Percentiles rank a stretch among this genome's conserved stretches.
Evolutionary conservation across 1,284 basidiomycete species (phyloP).

Genomic region (Ganoderma meredithae): DNA sequence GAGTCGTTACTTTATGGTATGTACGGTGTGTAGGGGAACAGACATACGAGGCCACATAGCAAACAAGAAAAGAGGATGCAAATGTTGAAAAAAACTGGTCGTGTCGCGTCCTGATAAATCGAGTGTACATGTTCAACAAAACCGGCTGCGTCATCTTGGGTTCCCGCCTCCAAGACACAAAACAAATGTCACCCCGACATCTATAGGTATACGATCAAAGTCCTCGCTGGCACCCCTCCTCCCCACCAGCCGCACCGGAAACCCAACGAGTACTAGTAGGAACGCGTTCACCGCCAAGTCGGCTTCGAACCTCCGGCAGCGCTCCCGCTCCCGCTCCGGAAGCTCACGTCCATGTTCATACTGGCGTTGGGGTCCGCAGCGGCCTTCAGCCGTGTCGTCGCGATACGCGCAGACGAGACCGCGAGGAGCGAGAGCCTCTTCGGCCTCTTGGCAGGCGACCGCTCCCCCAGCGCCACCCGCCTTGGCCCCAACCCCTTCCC

Average conservation of each 20-base stretch:
- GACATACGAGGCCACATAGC: conserved; percentile 18
- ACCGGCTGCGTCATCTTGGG: conserved; percentile 16
- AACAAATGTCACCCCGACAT: conserved; percentile 1
- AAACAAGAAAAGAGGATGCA: conserved; percentile 28
- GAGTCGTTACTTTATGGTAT: conserved; percentile 3
- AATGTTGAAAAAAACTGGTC: conserved; percentile 18
- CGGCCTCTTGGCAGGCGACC: conserved; percentile 66
- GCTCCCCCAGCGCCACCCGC: conserved; percentile 38
- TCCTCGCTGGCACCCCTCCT: not conserved
- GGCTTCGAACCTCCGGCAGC: conserved; percentile 29
- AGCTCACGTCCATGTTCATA: conserved; percentile 58
- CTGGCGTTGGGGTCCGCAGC: conserved; percentile 55
- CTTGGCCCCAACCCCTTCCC: conserved; percentile 39
- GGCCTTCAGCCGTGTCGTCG: conserved; percentile 36
- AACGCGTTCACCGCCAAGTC: conserved; percentile 28
- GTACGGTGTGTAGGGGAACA: not conserved
- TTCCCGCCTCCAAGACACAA: conserved; percentile 25
- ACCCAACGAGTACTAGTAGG: too few relatives aligned
- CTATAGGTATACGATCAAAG: conserved; percentile 2
- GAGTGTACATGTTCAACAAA: conserved; percentile 23
- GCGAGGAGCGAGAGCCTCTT: conserved; percentile 66
- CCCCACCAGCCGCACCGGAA: not conserved
- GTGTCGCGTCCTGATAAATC: conserved; percentile 35
- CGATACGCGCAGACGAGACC: conserved; percentile 39
- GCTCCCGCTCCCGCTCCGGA: conserved; percentile 42